Base-by-base conservation (phyloP, 2,329 filamentous ascomycete species). In the Dryadomyces quercivorus region DNA sequence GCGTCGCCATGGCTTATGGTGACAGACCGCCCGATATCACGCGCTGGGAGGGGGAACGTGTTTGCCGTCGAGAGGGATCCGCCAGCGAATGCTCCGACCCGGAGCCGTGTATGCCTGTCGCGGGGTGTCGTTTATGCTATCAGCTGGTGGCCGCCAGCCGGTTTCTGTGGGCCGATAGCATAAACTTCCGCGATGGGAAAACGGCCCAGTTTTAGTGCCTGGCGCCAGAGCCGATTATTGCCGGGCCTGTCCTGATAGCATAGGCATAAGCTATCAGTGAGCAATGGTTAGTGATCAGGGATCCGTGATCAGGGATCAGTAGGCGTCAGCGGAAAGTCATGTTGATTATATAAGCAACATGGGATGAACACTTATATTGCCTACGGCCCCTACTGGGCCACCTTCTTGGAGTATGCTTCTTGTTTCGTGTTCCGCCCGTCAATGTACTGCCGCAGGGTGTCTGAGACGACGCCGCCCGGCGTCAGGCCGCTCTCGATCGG, bases 401-500 rank as follows among this genome's bases (percentile, higher is more conserved):
- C 55, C 21, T n/a, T 8, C 26, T 54, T 54, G 1, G 58, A 49
- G 26, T 54, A 31, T 16, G 21, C 52, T 4, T 54, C 51, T 16
- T 57, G 54, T 50, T 36, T 42, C 13, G 16, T 48, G 51, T 59
- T 59, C 2, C 55, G 53, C 47, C 20, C 45, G 5, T 43, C 45
- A 21, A 57, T 52, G n/a, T 46, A 58, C 21, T 20, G 20, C 5
- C 40, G 45, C 43, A 58, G n/a, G 26, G 50, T 53, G 46, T 48
- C 54, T 34, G 57, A 49, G 38, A 55, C 47, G 8, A 9, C 16
- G 4, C 53, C 55, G 2, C 34, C 55, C n/a, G 58, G 55, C 44
- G 57, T 59, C 50, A 58, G 55, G 0, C 58, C 58, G 44, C 55
- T 55, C 15, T 50, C 55, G 10, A 59, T 44, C 20, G 57, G 57